Base-by-base conservation (phyloP, 2,329 filamentous ascomycete species). In the Colletotrichum noveboracense region DNA sequence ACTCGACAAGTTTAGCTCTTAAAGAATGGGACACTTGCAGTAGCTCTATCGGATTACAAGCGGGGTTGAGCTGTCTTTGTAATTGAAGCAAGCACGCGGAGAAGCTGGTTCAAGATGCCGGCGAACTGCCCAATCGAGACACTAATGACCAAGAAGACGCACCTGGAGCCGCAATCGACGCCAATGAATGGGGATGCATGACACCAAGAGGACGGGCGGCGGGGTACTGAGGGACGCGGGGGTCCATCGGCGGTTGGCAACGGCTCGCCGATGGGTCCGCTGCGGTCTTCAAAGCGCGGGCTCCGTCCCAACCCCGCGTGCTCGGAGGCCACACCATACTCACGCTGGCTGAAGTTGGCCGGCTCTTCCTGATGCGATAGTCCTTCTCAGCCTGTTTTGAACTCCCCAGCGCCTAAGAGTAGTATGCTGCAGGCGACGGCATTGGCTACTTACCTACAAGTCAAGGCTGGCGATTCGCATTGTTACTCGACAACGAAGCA, bases 81-180 rank as follows among this genome's bases (percentile, higher is more conserved):
- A 52, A 52, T 52, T 52, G 43, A 52, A 21, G 43, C 43, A 43
- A 43, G 38, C 38, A 58, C 28, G 71, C 67, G 43, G 66, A 58
- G 60, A 21, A 56, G 30, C 24, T 56, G 52, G 55, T 55, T 56
- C 26, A 52, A 43, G 32, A 30, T 60, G 52, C 43, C n/a, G 12
- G 62, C 21, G 36, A 71, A 52, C 28, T 75, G 61, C 30, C 69
- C 61, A 60, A 75, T 71, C 18, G 69, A 75, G 72, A 66, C 32
- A 67, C 24, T 56, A 26, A 52, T 28, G 24, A 65, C 13, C 32
- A 34, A 21, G 18, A 72, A 56, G 34, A 65, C n/a, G 18, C 28
- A 18, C 48, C 24, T 21, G 55, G 55, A 38, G 60, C 70, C 64
- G 70, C 64, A 62, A 56, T 52, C 24, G 69, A 34, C 62, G 61